phyloP scores from a whole-genome alignment of 139 green algal species.

The Chlorella sorokiniana region DNA sequence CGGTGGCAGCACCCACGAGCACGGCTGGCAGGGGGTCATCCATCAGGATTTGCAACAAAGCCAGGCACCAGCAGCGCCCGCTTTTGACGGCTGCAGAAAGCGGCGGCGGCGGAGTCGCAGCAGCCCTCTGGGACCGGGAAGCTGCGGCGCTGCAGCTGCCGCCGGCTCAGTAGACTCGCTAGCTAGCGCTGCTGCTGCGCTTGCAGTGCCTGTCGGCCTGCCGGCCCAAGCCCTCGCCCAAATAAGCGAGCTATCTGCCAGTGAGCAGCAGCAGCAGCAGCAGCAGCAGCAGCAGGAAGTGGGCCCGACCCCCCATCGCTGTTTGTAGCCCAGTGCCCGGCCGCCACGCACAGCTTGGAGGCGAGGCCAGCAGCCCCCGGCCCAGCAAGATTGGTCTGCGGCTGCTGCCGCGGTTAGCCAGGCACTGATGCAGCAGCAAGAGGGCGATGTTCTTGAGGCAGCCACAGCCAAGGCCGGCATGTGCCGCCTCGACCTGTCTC shows the following conservation, averaged over 20 bases:
- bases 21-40: too few relatives aligned
- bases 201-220: slow-evolving; percentile 4
- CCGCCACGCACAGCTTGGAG: neutral
- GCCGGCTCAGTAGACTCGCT: neutral
- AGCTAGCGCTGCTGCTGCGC: slow-evolving; percentile 9
- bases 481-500: slow-evolving; percentile 17
- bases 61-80: neutral
- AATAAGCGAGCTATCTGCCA: neutral
- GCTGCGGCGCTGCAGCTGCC: neutral
- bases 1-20: neutral
- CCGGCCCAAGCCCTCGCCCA: neutral
- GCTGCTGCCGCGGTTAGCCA: neutral
- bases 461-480: neutral
- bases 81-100: neutral
- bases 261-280: neutral
- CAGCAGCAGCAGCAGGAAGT: neutral
- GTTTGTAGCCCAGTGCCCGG: too few relatives aligned
- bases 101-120: neutral
- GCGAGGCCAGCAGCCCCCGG: neutral
- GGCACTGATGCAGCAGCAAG: slow-evolving; percentile 9
- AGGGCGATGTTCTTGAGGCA: neutral
- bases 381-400: neutral
- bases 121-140: neutral
- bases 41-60: too few relatives aligned
- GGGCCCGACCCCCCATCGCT: neutral